Evolutionary conservation across 768 basidiomycete genomes (phyloP), one percentile per base, ranked within the genome.

Genomic region (Mycena alexandri): DNA sequence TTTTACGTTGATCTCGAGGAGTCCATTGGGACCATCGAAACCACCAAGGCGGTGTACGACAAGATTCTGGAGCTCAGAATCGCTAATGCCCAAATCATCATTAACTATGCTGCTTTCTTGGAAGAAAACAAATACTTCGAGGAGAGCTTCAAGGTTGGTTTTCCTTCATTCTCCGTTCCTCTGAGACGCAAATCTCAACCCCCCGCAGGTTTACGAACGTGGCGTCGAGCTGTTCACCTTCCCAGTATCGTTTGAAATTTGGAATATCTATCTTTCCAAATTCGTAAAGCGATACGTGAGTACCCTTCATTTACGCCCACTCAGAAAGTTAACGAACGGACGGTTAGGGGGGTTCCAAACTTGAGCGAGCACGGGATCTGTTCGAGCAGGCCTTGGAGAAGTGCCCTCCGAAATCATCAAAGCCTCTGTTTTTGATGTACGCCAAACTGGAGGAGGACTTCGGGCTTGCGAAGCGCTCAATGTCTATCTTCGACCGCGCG

Each of bases 111-210:
- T 2, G 89, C 93, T 5, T 99, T 99, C 86, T 81, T 99, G 53
- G 97, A 99, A 77, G 97, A 98, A 77, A 97, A 98, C 80, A 89
- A 95, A 72, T 99, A 99, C 80, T 99, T 93, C 79, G 98, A 99
- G 73, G 98, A 99, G 74, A 95, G 94, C 78, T 99, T 99, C 89
- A 98, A 96, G 87, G 94, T 91, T 73, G 43, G 77, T 65, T 44
- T 55, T 29, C 61, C 17, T 9, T 38, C 14, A 38, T 11, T 43
- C 51, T 52, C 6, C 7, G n/a, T 53, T 19, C 11, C 65, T 50
- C 17, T 38, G 38, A 14, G 14, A 14, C 44, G 22, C 22, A 34
- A 44, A 17, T 63, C 75, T 46, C 75, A 69, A 17, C 34, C 29
- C 44, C 51, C 43, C 43, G 7, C 54, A 93, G 93, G 92, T 97